Evolutionary conservation across 495 filamentous ascomycete genomes (phyloP).

Genomic region (Patellaria atrata): DNA sequence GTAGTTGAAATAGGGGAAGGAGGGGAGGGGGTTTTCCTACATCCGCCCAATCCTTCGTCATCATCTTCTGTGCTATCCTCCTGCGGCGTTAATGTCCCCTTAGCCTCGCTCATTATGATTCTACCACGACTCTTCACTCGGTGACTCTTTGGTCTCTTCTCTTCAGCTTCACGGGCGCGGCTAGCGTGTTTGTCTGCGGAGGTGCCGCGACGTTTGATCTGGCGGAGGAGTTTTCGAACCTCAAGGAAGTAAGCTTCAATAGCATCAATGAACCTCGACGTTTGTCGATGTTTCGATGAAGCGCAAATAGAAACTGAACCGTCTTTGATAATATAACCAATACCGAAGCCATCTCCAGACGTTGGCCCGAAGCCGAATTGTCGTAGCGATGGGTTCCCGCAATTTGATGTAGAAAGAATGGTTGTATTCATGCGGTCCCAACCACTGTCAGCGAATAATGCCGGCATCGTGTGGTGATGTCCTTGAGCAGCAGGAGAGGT

Average conservation of each 20-base stretch:
- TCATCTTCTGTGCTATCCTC: constrained; percentile 48
- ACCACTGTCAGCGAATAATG: constrained; percentile 73
- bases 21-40: constrained; percentile 40
- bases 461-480: constrained; percentile 40
- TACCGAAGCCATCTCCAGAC: constrained; percentile 87
- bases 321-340: constrained; percentile 98
- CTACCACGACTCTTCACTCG: constrained; percentile 42
- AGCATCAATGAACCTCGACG: constrained; percentile 73
- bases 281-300: constrained; percentile 83
- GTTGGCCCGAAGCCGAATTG: constrained; percentile 96
- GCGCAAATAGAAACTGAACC: constrained; percentile 86
- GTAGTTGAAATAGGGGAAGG: constrained; percentile 7
- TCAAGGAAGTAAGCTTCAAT: constrained; percentile 83
- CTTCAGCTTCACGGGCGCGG: constrained; percentile 53
- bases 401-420: constrained; percentile 93
- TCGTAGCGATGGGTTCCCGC: constrained; percentile 90
- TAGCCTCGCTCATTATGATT: constrained; percentile 31
- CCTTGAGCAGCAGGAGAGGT: constrained; percentile 24
- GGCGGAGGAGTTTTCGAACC: constrained; percentile 66
- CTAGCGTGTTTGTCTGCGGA: constrained; percentile 39
- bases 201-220: constrained; percentile 42
- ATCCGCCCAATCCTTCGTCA: constrained; percentile 82
- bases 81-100: constrained; percentile 44
- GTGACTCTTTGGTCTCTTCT: constrained; percentile 29
- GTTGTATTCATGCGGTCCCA: constrained; percentile 96